These are phyloP conservation scores for Osmozyma mogii DNA, from an alignment of 805 yeast genomes.

Conservation along the genomic window DNA sequence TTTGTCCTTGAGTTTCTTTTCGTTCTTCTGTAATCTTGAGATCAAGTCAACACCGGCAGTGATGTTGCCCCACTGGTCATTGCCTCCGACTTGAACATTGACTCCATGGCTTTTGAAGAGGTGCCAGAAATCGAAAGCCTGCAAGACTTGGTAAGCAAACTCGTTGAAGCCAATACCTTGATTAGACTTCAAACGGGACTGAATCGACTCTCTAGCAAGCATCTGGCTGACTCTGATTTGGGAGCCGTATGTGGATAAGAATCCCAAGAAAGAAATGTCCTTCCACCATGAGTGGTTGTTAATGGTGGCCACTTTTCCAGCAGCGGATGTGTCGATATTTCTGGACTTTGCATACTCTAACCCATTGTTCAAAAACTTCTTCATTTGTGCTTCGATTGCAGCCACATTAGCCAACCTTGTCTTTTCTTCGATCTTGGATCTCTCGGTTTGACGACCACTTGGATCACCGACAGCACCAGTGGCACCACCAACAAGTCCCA, in stretches of 20 bases:
- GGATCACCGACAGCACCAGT: slow-evolving; percentile 97
- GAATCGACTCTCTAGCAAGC: slow-evolving; percentile 85
- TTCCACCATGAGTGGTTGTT: slow-evolving; percentile 88
- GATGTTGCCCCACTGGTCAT: slow-evolving; percentile 97
- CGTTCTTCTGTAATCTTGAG: slow-evolving; percentile 39
- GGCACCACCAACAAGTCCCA: slow-evolving; percentile 87
- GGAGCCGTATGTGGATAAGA: slow-evolving; percentile 68
- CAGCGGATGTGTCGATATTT: slow-evolving; percentile 20
- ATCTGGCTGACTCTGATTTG: slow-evolving; percentile 77
- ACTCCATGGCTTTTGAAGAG: slow-evolving; percentile 53
- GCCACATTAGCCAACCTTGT: slow-evolving; percentile 49
- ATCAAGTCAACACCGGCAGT: slow-evolving; percentile 92
- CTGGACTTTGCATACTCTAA: slow-evolving; percentile 51
- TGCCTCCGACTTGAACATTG: slow-evolving; percentile 84
- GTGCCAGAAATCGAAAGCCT: slow-evolving; percentile 90
- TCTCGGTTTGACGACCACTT: slow-evolving; percentile 78
- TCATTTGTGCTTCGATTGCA: slow-evolving; percentile 56
- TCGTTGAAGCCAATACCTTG: slow-evolving; percentile 89
- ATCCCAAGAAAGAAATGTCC: slow-evolving; percentile 64
- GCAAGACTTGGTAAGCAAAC: slow-evolving; percentile 85
- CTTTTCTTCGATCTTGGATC: slow-evolving; percentile 48
- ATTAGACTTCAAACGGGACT: slow-evolving; percentile 58
- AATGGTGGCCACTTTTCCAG: slow-evolving; percentile 36
- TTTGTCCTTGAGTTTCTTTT: slow-evolving; percentile 10
- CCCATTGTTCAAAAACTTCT: slow-evolving; percentile 53